phyloP scores from a whole-genome alignment of 2,329 filamentous ascomycete species.

The Fusarium algeriense region DNA sequence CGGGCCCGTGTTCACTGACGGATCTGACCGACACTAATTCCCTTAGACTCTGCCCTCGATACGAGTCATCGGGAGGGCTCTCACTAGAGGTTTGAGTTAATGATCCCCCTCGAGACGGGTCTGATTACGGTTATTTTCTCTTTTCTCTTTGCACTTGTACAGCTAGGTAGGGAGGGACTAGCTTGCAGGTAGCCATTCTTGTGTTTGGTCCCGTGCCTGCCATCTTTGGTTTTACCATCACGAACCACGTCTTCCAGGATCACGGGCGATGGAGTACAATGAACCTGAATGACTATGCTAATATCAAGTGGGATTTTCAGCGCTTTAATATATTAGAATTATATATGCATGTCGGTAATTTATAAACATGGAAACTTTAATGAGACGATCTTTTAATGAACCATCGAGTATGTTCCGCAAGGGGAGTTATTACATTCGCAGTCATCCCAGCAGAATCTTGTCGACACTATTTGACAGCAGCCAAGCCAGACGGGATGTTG shows the following conservation, averaged over 20 bases:
- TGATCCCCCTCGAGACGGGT: neutral
- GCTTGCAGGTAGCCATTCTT: slow-evolving; percentile 93
- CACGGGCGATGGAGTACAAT: slow-evolving; percentile 47
- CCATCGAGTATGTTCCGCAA: neutral
- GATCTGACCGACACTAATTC: neutral
- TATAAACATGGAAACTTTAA: neutral
- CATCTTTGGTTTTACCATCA: slow-evolving; percentile 89
- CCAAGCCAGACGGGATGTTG: neutral
- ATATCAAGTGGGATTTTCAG: neutral
- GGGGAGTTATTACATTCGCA: neutral
- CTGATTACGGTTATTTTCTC: neutral
- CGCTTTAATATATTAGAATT: neutral
- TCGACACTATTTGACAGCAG: neutral
- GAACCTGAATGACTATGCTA: neutral
- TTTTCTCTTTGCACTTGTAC: neutral
- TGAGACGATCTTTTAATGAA: neutral
- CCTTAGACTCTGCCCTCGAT: neutral
- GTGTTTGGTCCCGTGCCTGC: slow-evolving; percentile 98
- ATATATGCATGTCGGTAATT: neutral
- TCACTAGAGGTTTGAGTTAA: neutral
- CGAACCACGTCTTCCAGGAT: slow-evolving; percentile 89
- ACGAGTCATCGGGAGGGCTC: neutral
- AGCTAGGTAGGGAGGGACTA: slow-evolving; percentile 61
- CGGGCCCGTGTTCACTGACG: neutral
- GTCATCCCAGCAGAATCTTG: neutral